phyloP scores from a whole-genome alignment of 805 yeast species.

The Yamadazyma philogaea region DNA sequence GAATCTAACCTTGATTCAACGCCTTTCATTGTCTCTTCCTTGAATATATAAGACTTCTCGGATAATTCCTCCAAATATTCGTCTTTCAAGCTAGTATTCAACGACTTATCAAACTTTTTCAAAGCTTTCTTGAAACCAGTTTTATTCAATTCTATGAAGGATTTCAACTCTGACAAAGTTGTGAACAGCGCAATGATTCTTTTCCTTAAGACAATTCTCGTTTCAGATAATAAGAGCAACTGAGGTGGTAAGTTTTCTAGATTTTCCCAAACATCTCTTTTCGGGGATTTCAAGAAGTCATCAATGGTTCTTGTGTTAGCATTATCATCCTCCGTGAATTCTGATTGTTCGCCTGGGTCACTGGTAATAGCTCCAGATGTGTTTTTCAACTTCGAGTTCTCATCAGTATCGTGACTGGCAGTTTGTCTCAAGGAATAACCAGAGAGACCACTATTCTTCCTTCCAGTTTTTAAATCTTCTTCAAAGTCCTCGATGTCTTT shows the following conservation, averaged over 20 bases:
- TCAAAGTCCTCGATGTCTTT: slow-evolving; percentile 66
- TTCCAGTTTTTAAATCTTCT: slow-evolving; percentile 19
- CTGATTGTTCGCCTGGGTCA: slow-evolving; percentile 36
- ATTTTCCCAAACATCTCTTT: slow-evolving; percentile 29
- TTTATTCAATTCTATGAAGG: slow-evolving; percentile 49
- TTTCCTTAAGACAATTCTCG: slow-evolving; percentile 46
- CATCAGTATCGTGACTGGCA: slow-evolving; percentile 6
- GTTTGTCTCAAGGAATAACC: slow-evolving; percentile 6
- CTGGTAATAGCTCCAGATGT: slow-evolving; percentile 13
- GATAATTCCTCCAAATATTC: slow-evolving; percentile 47
- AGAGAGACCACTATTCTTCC: slow-evolving; percentile 8
- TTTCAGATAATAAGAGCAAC: slow-evolving; percentile 43
- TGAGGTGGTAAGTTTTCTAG: slow-evolving; percentile 29
- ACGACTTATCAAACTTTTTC: slow-evolving; percentile 52
- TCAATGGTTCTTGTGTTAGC: slow-evolving; percentile 26
- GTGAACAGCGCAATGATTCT: slow-evolving; percentile 44
- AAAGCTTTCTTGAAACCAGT: slow-evolving; percentile 53
- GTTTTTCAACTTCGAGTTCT: not conserved
- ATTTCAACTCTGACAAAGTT: slow-evolving; percentile 46
- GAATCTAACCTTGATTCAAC: slow-evolving; percentile 33
- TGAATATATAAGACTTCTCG: slow-evolving; percentile 37
- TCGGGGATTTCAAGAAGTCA: slow-evolving; percentile 36
- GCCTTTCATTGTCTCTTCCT: slow-evolving; percentile 25
- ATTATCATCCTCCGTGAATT: slow-evolving; percentile 32
- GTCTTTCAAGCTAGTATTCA: slow-evolving; percentile 42